These are phyloP conservation scores for Penicillium brevicompactum DNA, from an alignment of 2,329 filamentous ascomycete species.

Conservation along the genomic window DNA sequence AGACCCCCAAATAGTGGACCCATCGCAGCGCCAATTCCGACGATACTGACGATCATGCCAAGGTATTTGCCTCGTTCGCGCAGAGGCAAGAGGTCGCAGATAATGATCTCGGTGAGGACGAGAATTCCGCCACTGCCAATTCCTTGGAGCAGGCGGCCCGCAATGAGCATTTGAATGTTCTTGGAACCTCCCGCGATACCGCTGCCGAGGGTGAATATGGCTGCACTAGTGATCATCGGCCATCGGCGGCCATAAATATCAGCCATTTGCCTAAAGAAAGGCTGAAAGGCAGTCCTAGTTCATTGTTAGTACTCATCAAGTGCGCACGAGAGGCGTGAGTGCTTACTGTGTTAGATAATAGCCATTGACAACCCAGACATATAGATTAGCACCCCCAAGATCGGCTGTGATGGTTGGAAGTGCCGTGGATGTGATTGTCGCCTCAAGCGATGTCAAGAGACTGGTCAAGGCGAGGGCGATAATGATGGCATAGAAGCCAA, in stretches of 20 bases:
- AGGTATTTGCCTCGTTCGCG: background rate
- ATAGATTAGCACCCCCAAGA: background rate
- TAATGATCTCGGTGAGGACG: background rate
- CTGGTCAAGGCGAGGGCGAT: background rate
- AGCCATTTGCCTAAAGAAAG: background rate
- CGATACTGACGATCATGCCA: background rate
- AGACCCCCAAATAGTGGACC: background rate
- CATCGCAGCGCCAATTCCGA: background rate
- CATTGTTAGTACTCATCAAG: no score
- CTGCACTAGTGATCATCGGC: background rate
- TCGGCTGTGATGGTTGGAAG: conserved; percentile 1
- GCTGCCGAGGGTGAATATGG: background rate
- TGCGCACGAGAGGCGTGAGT: no score
- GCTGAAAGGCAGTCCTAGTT: background rate
- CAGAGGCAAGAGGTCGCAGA: background rate
- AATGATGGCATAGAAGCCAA: background rate
- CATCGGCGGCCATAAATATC: background rate
- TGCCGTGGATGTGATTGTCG: background rate
- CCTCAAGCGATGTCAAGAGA: background rate
- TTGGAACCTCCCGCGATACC: background rate
- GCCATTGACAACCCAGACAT: conserved; percentile 3
- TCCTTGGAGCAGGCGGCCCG: background rate
- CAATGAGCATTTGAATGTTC: background rate
- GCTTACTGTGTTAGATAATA: background rate
- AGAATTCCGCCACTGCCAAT: background rate